phyloP scores from a whole-genome alignment of 176 grass and related monocot species.

The Eleusine coracana region DNA sequence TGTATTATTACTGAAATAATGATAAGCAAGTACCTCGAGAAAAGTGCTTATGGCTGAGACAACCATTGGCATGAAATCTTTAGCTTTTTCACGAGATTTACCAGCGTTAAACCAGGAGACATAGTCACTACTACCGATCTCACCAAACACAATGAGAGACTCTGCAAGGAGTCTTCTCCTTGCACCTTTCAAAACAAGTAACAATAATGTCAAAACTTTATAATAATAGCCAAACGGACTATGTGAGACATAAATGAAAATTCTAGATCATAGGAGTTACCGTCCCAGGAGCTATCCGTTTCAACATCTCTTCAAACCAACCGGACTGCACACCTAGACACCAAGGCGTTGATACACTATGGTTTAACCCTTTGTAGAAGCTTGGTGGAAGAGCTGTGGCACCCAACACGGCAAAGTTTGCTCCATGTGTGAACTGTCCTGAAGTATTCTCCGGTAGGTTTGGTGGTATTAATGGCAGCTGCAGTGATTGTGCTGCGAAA shows the following conservation, averaged over 20 bases:
- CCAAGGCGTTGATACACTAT: neutral
- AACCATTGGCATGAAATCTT: neutral
- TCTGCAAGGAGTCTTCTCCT: neutral
- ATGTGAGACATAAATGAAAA: no score
- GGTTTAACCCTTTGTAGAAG: neutral
- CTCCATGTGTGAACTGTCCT: slow-evolving; percentile 49
- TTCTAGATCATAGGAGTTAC: neutral
- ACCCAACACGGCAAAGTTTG: slow-evolving; percentile 57
- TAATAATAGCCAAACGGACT: no score
- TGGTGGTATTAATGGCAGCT: slow-evolving; percentile 46
- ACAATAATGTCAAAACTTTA: neutral
- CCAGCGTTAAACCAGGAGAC: neutral
- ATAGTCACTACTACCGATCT: slow-evolving; percentile 19
- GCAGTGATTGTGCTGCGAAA: slow-evolving; percentile 56
- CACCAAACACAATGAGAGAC: slow-evolving; percentile 36
- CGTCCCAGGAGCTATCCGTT: slow-evolving; percentile 33
- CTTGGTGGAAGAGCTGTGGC: slow-evolving; percentile 1
- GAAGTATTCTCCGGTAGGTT: slow-evolving; percentile 18
- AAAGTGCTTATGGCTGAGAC: neutral
- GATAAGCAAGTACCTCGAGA: neutral
- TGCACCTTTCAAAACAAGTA: neutral
- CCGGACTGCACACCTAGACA: slow-evolving; percentile 38
- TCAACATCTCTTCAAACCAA: slow-evolving; percentile 49
- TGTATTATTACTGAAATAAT: neutral
- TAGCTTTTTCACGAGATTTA: neutral